These are phyloP conservation scores for Monascus ruber DNA, from an alignment of 2,329 filamentous ascomycete species.

Conservation along the genomic window DNA sequence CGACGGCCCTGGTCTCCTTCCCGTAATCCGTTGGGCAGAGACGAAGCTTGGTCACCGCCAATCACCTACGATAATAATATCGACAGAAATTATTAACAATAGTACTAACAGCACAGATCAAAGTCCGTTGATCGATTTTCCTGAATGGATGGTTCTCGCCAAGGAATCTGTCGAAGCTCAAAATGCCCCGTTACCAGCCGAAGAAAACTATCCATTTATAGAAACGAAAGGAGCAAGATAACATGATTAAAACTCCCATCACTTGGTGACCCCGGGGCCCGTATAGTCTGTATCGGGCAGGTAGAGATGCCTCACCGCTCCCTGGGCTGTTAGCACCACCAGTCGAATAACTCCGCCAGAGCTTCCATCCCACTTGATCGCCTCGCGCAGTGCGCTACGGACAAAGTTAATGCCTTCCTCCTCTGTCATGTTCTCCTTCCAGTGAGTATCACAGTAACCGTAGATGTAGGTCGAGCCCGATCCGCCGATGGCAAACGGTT, in stretches of 20 bases:
- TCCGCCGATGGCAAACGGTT: conserved; percentile 87
- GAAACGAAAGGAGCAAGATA: not conserved
- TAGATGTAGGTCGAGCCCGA: conserved; percentile 99
- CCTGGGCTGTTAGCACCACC: conserved; percentile 85
- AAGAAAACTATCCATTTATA: not conserved
- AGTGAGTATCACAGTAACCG: conserved; percentile 94
- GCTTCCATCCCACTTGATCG: conserved; percentile 99
- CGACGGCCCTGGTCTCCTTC: too few species aligned
- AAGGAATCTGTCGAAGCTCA: too few species aligned
- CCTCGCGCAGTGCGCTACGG: conserved; percentile 79
- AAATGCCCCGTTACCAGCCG: too few species aligned
- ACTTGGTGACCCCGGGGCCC: conserved; percentile 49
- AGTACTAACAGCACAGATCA: too few species aligned
- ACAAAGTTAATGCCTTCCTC: conserved; percentile 84
- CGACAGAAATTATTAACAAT: too few species aligned
- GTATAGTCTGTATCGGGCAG: conserved; percentile 84
- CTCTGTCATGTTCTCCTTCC: conserved; percentile 91
- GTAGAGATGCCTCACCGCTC: conserved; percentile 87
- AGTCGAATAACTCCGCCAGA: conserved; percentile 96
- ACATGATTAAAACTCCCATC: conserved; percentile 15
- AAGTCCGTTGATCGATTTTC: too few species aligned
- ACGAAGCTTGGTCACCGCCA: too few species aligned
- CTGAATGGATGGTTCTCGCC: too few species aligned
- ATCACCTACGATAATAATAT: too few species aligned
- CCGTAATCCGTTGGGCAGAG: too few species aligned